Conservation (phyloP, 1,284 basidiomycete genomes). For the Puccinia polysora region DNA sequence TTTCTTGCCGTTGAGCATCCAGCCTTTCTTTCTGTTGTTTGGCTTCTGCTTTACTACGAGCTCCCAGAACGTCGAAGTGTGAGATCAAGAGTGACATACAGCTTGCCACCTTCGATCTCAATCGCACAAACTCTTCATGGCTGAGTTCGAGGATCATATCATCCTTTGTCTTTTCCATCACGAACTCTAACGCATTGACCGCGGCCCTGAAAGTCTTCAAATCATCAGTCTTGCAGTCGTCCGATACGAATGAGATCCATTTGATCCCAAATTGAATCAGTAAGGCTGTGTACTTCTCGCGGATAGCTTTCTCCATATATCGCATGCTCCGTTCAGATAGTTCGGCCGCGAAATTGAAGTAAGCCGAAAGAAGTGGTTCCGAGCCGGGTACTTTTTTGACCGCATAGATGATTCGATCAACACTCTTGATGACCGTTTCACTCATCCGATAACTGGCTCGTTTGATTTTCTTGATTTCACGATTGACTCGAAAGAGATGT, state of each 20-base stretch:
- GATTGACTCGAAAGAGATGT: constrained; percentile 81
- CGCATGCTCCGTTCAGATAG: constrained; percentile 82
- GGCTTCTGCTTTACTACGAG: constrained; percentile 80
- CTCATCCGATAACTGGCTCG: constrained; percentile 83
- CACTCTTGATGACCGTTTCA: constrained; percentile 85
- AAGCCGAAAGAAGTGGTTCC: constrained; percentile 87
- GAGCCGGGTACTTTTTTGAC: constrained; percentile 66
- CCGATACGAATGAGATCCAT: constrained; percentile 98
- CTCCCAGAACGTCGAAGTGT: constrained; percentile 96
- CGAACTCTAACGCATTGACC: constrained; percentile 90
- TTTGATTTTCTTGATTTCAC: constrained; percentile 82
- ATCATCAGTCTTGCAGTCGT: constrained; percentile 94
- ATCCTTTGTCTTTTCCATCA: constrained; percentile 78
- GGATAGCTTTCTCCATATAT: constrained; percentile 70
- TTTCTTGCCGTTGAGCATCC: constrained; percentile 58
- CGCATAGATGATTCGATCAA: constrained; percentile 59
- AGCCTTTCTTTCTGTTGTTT: constrained; percentile 66
- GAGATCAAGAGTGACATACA: constrained; percentile 94
- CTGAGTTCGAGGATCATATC: constrained; percentile 86
- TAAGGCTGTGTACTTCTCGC: constrained; percentile 72
- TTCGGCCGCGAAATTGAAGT: constrained; percentile 94
- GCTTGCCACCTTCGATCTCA: constrained; percentile 85
- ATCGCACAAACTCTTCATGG: constrained; percentile 78
- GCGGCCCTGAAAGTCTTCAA: constrained; percentile 98
- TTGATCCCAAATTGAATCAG: constrained; percentile 84